Percentiles rank a stretch among this genome's conserved stretches.
phyloP scores from a whole-genome alignment of 495 filamentous ascomycete species.

The Daldinia grandis region DNA sequence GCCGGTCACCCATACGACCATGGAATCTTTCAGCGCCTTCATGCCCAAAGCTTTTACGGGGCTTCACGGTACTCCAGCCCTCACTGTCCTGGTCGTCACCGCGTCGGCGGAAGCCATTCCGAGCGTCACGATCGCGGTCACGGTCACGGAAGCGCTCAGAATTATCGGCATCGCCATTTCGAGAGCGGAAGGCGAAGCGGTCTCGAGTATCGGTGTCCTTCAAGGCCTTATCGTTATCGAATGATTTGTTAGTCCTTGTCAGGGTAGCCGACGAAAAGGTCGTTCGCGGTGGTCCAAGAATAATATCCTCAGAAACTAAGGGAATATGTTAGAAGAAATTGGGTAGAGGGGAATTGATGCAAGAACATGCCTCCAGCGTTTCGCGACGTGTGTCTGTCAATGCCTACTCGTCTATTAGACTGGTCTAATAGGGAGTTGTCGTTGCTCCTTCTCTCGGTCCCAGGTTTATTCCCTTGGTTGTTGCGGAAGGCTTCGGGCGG shows the following conservation, averaged over 20 bases:
- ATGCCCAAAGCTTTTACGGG: conserved; percentile 69
- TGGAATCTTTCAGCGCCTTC: conserved; percentile 71
- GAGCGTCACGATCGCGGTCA: conserved; percentile 59
- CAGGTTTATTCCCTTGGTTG: conserved; percentile 48
- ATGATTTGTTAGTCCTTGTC: conserved; percentile 60
- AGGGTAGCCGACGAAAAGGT: conserved; percentile 84
- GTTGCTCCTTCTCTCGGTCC: conserved; percentile 55
- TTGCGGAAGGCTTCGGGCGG: conserved; percentile 55
- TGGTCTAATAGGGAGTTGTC: conserved; percentile 56
- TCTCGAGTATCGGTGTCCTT: conserved; percentile 64
- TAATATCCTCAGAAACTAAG: conserved; percentile 76
- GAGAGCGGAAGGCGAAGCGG: conserved; percentile 71
- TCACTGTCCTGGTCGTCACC: conserved; percentile 65
- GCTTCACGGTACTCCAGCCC: conserved; percentile 68
- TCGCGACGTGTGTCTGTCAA: conserved; percentile 68
- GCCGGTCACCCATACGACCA: conserved; percentile 60
- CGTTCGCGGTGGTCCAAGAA: conserved; percentile 88
- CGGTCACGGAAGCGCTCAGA: conserved; percentile 55
- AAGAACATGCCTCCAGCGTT: conserved; percentile 59
- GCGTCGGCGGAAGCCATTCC: conserved; percentile 58
- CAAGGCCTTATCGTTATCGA: conserved; percentile 58
- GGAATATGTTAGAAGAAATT: conserved; percentile 20
- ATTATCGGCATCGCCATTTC: conserved; percentile 73
- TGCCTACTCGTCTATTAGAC: conserved; percentile 65
- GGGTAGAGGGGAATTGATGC: conserved; percentile 23